Conservation (phyloP, 805 yeast genomes). For the Monosporozyma solicola region DNA sequence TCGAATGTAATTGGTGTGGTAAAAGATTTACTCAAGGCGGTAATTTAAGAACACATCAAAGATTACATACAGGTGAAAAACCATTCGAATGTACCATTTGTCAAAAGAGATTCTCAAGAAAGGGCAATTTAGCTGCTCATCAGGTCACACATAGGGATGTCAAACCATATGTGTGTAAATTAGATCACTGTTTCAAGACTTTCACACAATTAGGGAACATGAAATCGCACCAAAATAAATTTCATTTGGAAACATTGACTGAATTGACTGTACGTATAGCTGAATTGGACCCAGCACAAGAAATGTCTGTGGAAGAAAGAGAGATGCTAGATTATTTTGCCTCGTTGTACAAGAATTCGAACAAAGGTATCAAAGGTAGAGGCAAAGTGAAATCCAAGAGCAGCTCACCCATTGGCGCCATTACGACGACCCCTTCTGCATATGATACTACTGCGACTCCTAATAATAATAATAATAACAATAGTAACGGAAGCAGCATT, state of each 20-base stretch:
- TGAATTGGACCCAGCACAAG: conserved; percentile 42
- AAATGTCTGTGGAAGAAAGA: conserved; percentile 52
- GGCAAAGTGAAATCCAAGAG: conserved; percentile 1
- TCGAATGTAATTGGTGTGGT: conserved; percentile 67
- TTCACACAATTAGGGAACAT: conserved; percentile 90
- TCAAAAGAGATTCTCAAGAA: conserved; percentile 70
- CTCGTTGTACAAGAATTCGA: conserved; percentile 73
- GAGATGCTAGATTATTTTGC: conserved; percentile 71
- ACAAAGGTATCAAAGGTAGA: conserved; percentile 51
- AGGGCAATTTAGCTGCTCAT: conserved; percentile 90
- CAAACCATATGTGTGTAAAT: conserved; percentile 69
- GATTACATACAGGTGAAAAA: conserved; percentile 87
- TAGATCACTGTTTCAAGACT: conserved; percentile 73
- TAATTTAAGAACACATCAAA: conserved; percentile 71
- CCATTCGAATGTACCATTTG: conserved; percentile 79
- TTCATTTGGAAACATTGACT: conserved; percentile 65
- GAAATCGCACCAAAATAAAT: conserved; percentile 88
- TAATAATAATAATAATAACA: background rate
- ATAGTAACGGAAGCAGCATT: too few species aligned
- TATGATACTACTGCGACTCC: too few species aligned
- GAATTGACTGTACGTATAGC: conserved; percentile 59
- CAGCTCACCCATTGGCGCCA: background rate
- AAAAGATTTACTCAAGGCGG: conserved; percentile 88
- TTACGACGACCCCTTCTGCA: background rate
- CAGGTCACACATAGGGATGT: conserved; percentile 67